Evolutionary conservation across 805 yeast genomes (phyloP), one percentile per base, ranked within the genome.

Genomic region (Deakozyma indianensis): DNA sequence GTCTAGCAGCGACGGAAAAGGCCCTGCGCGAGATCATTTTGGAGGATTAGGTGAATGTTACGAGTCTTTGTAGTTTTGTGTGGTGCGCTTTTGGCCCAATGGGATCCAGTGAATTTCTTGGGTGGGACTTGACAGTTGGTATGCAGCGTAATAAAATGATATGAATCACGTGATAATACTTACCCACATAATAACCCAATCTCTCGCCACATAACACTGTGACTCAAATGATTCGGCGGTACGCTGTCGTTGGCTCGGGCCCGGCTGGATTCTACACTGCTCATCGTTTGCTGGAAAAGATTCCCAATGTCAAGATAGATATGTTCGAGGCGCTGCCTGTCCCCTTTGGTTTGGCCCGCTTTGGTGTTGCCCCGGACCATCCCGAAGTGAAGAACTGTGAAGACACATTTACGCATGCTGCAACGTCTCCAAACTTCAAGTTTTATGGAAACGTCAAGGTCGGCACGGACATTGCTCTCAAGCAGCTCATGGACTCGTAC

Each of bases 341-440:
- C 4, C 98, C 98, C 0, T 90, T 73, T 65, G 99, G 99, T 0
- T 69, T 92, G 27, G 78, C 88, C 38, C 65, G 99, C 28, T 88
- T 75, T 58, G 99, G 99, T 1, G 97, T 92, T n/a, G 96, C 98
- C 0, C 99, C 99, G 2, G 99, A 92, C 63, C 96, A 92, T 62
- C 95, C 96, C 0, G 97, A 92, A 56, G 97, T 92, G 25, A 90
- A 88, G 51, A 63, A 64, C 48, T 67, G 72, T 67, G 70, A 80
- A 59, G 82, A 82, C 18, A 78, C 87, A 44, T 81, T 92, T 57
- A 65, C 69, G 21, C 63, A 61, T 1, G 41, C 42, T 21, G 54
- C 65, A 56, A 45, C 52, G 22, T 53, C 57, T 11, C 59, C 62
- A 11, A 53, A 61, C 1, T 77, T 79, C 56, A 59, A 66, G 32